A percentile compares a stretch with the other conserved stretches of the same genome.
Conservation (phyloP, 2,329 filamentous ascomycete species). For the Bipolaris oryzae region DNA sequence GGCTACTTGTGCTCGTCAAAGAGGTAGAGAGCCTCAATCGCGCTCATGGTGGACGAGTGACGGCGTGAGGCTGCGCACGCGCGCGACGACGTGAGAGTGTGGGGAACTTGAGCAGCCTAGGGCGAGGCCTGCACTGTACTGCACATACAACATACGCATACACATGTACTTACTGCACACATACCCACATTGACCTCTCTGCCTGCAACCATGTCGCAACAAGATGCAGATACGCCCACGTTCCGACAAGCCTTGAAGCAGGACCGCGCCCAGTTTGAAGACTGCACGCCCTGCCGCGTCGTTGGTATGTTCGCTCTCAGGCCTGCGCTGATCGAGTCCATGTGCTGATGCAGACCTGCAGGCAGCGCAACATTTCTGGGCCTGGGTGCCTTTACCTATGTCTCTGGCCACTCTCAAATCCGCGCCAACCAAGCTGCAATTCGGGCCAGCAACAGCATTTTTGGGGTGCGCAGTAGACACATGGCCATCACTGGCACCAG, state of each 20-base stretch:
- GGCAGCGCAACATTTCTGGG: constrained; percentile 54
- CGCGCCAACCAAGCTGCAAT: constrained; percentile 50
- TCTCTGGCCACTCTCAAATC: constrained; percentile 54
- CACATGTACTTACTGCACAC: too few species aligned
- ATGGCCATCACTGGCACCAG: constrained; percentile 51
- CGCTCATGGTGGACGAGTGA: constrained; percentile 56
- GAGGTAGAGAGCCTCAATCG: constrained; percentile 94
- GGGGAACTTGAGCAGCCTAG: constrained; percentile 20
- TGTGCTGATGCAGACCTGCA: constrained; percentile 20
- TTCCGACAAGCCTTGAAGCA: constrained; percentile 40
- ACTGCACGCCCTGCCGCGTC: constrained; percentile 74
- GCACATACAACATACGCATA: too few species aligned
- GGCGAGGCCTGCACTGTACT: too few species aligned
- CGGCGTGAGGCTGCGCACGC: constrained; percentile 25
- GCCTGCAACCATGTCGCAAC: background rate
- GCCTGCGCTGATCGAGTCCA: background rate
- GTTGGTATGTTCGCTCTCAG: constrained; percentile 60
- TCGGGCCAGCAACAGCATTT: constrained; percentile 48
- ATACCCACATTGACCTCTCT: too few species aligned
- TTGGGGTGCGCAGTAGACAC: constrained; percentile 51
- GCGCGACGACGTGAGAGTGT: constrained; percentile 11
- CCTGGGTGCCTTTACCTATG: constrained; percentile 55
- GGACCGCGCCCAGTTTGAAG: constrained; percentile 53
- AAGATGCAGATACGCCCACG: constrained; percentile 22
- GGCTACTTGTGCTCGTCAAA: constrained; percentile 92